A percentile compares a stretch with the other conserved stretches of the same genome.
Conservation (phyloP, 352 stramenopile genomes). For the Globisporangium heterothallicum region DNA sequence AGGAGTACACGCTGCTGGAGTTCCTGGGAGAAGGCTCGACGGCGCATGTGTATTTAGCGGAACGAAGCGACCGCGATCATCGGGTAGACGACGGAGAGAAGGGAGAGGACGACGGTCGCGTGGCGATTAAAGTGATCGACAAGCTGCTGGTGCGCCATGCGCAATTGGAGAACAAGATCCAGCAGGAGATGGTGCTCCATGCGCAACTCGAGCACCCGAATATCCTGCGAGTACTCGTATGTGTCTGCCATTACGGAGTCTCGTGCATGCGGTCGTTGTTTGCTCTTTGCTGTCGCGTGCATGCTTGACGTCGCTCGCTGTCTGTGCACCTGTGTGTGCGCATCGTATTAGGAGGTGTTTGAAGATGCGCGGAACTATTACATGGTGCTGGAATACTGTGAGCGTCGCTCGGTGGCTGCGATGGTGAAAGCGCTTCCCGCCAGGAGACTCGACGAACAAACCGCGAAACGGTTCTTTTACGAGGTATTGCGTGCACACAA, state of each 20-base stretch:
- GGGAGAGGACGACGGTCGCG: conserved; percentile 13
- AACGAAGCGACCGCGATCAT: conserved; percentile 4
- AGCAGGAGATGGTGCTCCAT: conserved; percentile 71
- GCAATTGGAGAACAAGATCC: conserved; percentile 52
- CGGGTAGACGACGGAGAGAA: conserved; percentile 3
- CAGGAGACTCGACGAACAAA: conserved; percentile 35
- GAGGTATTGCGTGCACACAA: conserved; percentile 27
- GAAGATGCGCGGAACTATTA: conserved; percentile 77
- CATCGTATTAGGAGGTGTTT: conserved; percentile 40
- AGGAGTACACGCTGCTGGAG: conserved; percentile 70
- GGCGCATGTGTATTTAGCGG: conserved; percentile 70
- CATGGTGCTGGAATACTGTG: conserved; percentile 66
- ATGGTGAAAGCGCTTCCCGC: conserved; percentile 30
- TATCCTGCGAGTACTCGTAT: conserved; percentile 46
- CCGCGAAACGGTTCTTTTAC: conserved; percentile 43
- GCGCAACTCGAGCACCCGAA: conserved; percentile 44
- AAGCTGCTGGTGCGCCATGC: conserved; percentile 62
- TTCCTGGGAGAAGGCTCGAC: conserved; percentile 74
- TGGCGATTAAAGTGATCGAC: conserved; percentile 85
- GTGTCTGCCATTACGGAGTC: too few species aligned
- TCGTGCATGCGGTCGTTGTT: too few species aligned
- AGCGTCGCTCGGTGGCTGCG: conserved; percentile 37
- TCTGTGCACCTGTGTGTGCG: neutral
- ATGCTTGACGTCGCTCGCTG: too few species aligned
- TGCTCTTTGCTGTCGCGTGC: too few species aligned